phyloP scores from a whole-genome alignment of 495 filamentous ascomycete species.

The Tuber brumale region DNA sequence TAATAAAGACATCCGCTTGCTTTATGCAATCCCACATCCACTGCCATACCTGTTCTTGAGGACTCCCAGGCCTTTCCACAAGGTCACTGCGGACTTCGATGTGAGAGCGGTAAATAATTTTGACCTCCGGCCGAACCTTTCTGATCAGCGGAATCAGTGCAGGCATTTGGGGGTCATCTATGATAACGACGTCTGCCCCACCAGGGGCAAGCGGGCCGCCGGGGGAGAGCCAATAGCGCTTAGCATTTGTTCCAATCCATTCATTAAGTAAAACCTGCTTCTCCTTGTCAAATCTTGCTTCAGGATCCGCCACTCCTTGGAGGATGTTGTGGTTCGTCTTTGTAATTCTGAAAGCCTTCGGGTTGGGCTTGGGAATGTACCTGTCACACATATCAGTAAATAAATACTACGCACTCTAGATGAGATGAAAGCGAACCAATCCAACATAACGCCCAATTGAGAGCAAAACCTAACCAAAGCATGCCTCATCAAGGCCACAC shows the following conservation, averaged over 20 bases:
- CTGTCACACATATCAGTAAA: conserved; percentile 39
- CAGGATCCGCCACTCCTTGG: conserved; percentile 65
- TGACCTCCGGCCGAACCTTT: conserved; percentile 60
- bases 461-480: conserved; percentile 69
- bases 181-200: conserved; percentile 71
- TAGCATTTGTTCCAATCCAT: conserved; percentile 73
- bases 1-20: conserved; percentile 71
- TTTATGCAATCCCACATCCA: conserved; percentile 70
- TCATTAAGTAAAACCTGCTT: conserved; percentile 50
- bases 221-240: conserved; percentile 64
- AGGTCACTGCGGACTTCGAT: conserved; percentile 80
- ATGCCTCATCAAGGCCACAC: conserved; percentile 84
- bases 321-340: conserved; percentile 92
- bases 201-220: conserved; percentile 69
- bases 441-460: conserved; percentile 60
- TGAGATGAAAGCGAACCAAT: conserved; percentile 59
- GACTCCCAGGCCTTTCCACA: conserved; percentile 53
- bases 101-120: conserved; percentile 74
- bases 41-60: conserved; percentile 69
- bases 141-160: conserved; percentile 72
- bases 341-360: conserved; percentile 77
- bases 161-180: conserved; percentile 87
- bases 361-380: conserved; percentile 76
- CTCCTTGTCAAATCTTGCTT: conserved; percentile 60
- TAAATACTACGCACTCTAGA: background rate